A percentile compares a stretch with the other conserved stretches of the same genome.
These are phyloP conservation scores for Mycena filopes DNA, from an alignment of 768 basidiomycete species.

Conservation along the genomic window DNA sequence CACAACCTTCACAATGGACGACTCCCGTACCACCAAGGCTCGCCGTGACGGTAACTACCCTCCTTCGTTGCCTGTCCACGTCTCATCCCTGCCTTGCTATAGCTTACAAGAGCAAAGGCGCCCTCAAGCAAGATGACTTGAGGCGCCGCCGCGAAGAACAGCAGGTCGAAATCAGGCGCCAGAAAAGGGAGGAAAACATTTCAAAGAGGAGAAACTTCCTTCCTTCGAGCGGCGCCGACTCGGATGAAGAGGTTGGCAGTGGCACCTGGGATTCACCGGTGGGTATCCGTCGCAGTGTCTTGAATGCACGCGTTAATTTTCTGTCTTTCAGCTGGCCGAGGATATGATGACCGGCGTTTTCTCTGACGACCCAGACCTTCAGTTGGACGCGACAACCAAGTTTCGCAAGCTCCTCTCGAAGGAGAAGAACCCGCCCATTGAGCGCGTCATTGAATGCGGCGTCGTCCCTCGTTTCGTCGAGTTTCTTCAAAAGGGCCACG, in stretches of 20 bases:
- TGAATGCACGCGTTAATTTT: constrained; percentile 24
- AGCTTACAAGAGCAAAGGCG: constrained; percentile 94
- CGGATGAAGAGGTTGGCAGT: constrained; percentile 87
- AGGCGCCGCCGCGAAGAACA: constrained; percentile 97
- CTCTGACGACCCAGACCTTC: constrained; percentile 89
- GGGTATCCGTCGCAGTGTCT: constrained; percentile 41
- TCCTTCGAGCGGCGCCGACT: constrained; percentile 78
- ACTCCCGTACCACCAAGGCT: constrained; percentile 79
- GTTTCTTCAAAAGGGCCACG: constrained; percentile 83
- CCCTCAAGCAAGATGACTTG: constrained; percentile 91
- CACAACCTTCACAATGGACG: constrained; percentile 53
- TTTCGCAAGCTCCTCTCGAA: constrained; percentile 99
- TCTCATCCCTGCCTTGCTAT: constrained; percentile 35
- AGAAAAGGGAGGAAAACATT: constrained; percentile 98
- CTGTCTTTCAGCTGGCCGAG: constrained; percentile 70
- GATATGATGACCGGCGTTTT: constrained; percentile 96
- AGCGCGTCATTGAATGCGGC: constrained; percentile 96
- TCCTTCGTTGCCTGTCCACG: constrained; percentile 45
- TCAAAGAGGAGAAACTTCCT: constrained; percentile 97
- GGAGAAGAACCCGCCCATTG: constrained; percentile 99
- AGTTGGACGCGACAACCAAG: constrained; percentile 96
- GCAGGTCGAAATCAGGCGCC: constrained; percentile 98
- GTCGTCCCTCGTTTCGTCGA: constrained; percentile 98
- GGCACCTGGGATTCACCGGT: constrained; percentile 86
- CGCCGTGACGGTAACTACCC: constrained; percentile 73